Evolutionary conservation across 768 basidiomycete genomes (phyloP).

Genomic region (Trametes villosa): DNA sequence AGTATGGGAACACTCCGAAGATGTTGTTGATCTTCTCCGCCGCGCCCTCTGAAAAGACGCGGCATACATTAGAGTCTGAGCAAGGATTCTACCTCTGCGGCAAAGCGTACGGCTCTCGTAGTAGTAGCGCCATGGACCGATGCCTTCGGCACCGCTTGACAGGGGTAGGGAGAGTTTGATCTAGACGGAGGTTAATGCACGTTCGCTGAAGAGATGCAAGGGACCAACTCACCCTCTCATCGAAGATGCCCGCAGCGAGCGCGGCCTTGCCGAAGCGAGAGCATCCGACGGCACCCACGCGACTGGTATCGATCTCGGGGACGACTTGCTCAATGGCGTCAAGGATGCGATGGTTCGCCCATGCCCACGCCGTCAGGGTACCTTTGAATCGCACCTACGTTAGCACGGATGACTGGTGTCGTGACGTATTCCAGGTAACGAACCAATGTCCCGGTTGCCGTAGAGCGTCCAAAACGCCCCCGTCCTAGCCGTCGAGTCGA

Average conservation of each 20-base stretch:
- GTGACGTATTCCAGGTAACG: too few relatives aligned
- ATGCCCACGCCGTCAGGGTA: conserved; percentile 7
- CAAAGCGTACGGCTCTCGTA: conserved; percentile 9
- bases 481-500: conserved; percentile 7
- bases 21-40: conserved; percentile 18
- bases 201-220: background rate
- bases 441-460: conserved; percentile 13
- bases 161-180: conserved; percentile 9
- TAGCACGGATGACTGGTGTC: background rate
- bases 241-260: conserved; percentile 13
- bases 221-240: background rate
- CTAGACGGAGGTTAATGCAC: background rate
- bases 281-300: conserved; percentile 11
- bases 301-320: conserved; percentile 4
- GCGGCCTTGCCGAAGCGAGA: conserved; percentile 15
- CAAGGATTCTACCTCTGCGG: background rate
- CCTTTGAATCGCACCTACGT: background rate
- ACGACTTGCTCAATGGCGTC: conserved; percentile 15
- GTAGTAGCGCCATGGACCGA: conserved; percentile 16
- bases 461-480: conserved; percentile 13
- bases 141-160: conserved; percentile 14
- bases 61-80: background rate
- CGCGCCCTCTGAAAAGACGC: background rate
- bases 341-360: conserved; percentile 11
- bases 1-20: conserved; percentile 5